phyloP scores from a whole-genome alignment of 2,329 filamentous ascomycete species.

The Fusarium solani-melongenae region DNA sequence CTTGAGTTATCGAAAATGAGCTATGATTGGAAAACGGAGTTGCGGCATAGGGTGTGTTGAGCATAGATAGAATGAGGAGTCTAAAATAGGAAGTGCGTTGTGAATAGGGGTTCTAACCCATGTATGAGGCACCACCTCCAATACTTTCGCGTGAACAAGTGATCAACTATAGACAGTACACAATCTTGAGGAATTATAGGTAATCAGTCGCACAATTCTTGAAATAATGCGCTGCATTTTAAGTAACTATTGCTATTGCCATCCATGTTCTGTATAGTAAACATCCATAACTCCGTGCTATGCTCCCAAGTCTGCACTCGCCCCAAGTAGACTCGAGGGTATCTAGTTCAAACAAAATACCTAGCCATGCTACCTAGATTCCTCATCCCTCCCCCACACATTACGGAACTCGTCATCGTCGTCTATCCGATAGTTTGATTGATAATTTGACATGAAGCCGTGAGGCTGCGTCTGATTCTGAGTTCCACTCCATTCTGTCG shows the following conservation, averaged over 20 bases:
- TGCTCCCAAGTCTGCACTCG: constrained; percentile 21
- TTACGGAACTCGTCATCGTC: constrained; percentile 59
- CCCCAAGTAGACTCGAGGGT: constrained; percentile 21
- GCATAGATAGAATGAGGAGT: constrained; percentile 2
- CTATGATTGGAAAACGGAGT: background rate
- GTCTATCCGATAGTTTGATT: constrained; percentile 46
- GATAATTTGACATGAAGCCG: constrained; percentile 36
- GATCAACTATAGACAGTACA: background rate
- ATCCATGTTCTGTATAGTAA: background rate
- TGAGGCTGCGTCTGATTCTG: constrained; percentile 22
- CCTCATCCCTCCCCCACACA: constrained; percentile 53
- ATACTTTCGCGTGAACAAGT: background rate
- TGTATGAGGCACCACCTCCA: background rate
- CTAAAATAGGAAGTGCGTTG: constrained; percentile 1
- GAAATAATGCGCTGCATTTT: background rate
- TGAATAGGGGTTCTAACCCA: background rate
- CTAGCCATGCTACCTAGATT: constrained; percentile 31
- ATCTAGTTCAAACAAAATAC: constrained; percentile 29
- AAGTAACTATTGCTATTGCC: constrained; percentile 5
- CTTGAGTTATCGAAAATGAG: constrained; percentile 3
- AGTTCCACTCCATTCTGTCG: constrained; percentile 11
- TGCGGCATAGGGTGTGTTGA: background rate
- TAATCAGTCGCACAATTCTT: background rate
- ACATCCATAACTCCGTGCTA: constrained; percentile 46
- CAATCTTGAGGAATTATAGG: background rate